A percentile compares a stretch with the other conserved stretches of the same genome.
These are phyloP conservation scores for Neocatenulostroma microsporum DNA, from an alignment of 2,329 filamentous ascomycete species.

Conservation along the genomic window DNA sequence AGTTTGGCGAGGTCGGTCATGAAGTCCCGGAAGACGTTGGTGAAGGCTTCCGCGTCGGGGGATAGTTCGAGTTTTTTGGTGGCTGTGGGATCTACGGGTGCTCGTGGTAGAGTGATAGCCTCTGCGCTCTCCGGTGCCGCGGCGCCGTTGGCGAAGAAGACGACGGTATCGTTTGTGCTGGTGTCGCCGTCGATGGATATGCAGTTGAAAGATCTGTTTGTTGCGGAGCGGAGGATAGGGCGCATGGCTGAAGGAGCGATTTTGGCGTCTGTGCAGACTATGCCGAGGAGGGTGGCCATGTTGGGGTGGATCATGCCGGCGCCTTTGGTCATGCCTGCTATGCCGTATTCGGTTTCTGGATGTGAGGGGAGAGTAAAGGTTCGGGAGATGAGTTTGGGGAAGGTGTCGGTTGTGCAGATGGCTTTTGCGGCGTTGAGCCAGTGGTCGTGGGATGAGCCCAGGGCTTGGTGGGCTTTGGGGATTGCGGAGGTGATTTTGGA, in stretches of 20 bases:
- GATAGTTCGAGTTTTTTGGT: background rate
- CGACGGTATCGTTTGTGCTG: conserved; percentile 93
- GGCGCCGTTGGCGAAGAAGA: conserved; percentile 89
- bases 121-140: conserved; percentile 38
- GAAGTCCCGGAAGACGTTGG: conserved; percentile 64
- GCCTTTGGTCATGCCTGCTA: conserved; percentile 95
- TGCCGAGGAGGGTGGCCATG: conserved; percentile 90
- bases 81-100: background rate
- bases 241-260: conserved; percentile 61
- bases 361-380: conserved; percentile 79
- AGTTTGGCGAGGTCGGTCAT: conserved; percentile 80
- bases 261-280: conserved; percentile 85
- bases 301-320: conserved; percentile 99
- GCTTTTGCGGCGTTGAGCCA: conserved; percentile 83
- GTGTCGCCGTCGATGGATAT: conserved; percentile 97
- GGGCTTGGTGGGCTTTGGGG: conserved; percentile 62
- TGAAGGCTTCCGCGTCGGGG: conserved; percentile 58
- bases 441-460: conserved; percentile 69
- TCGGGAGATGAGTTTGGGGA: conserved; percentile 85
- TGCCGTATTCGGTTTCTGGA: conserved; percentile 64
- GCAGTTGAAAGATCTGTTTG: conserved; percentile 85
- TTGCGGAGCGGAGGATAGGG: conserved; percentile 60
- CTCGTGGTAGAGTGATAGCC: conserved; percentile 5
- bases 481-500: conserved; percentile 80
- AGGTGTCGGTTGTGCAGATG: conserved; percentile 97